phyloP scores from a whole-genome alignment of 352 stramenopile genomes.

The Blastocystis sp. region DNA sequence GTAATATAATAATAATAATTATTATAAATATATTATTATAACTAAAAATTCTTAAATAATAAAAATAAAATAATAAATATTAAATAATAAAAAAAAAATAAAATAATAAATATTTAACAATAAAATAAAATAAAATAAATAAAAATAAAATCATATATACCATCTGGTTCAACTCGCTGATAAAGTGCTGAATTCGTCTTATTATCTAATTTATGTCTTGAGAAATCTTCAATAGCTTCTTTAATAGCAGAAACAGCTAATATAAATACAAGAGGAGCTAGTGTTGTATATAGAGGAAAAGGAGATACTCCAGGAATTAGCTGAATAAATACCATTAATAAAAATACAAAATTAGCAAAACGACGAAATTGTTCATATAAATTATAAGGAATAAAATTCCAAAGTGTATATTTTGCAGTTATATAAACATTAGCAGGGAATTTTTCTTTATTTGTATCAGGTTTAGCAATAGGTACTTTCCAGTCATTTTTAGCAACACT shows the following conservation, averaged over 20 bases:
- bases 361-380: slow-evolving; percentile 66
- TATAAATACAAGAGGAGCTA: slow-evolving; percentile 56
- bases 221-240: slow-evolving; percentile 56
- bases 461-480: slow-evolving; percentile 19
- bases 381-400: slow-evolving; percentile 64
- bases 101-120: no score
- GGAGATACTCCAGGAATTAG: slow-evolving; percentile 52
- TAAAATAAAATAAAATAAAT: no score
- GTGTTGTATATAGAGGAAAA: slow-evolving; percentile 63
- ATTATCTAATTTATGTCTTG: slow-evolving; percentile 53
- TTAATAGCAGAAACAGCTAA: slow-evolving; percentile 61
- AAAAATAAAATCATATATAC: background rate
- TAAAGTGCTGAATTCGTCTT: slow-evolving; percentile 33
- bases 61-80: no score
- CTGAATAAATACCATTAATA: slow-evolving; percentile 62
- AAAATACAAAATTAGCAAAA: slow-evolving; percentile 65
- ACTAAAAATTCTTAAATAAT: no score
- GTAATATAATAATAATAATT: no score
- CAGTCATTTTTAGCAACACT: background rate
- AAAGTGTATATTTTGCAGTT: slow-evolving; percentile 60
- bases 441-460: slow-evolving; percentile 3
- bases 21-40: no score
- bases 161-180: slow-evolving; percentile 10
- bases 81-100: no score
- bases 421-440: slow-evolving; percentile 36